Base-by-base conservation (phyloP, 73 alveolate genomes). In the Chromera velia region DNA sequence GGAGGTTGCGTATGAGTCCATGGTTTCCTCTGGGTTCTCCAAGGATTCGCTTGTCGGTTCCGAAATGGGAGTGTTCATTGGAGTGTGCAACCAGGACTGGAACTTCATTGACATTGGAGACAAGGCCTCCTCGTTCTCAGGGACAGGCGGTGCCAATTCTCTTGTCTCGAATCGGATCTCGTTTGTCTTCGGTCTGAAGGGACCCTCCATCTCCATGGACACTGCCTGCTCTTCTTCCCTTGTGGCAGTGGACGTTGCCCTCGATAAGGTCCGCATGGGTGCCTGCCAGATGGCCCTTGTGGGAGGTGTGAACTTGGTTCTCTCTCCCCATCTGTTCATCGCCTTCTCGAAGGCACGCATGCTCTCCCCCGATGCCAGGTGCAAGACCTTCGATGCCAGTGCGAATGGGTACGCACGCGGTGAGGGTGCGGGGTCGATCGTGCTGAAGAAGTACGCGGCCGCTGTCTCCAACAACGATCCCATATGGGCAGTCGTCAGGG, bases 151-250 rank as follows among this genome's bases (percentile, higher is more conserved):
- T 33, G 62, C 86, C 13, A 73, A 80, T 0, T 80, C 86, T 80
- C 69, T 80, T 74, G 70, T 76, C 47, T 34, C 86, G 34, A 80
- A 80, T 33, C 86, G 86, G 9, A 70, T 75, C 18, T 70, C 80
- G 30, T 68, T 55, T 31, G 64, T 78, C 65, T 68, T 78, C 31
- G 85, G 85, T 0, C 48, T 72, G 48, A 69, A 80, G 80, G 86
- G 86, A 32, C 86, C 86, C 13, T 70, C 80, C 68, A 22, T 80
- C 63, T 70, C 80, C 65, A 27, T 32, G 31, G 73, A 28, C 74
- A 80, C 79, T 26, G 86, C 86, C 32, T 80, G 86, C 68, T 80
- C 86, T n/a, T 70, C 80, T 18, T 80, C 86, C 19, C 64, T 80
- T 67, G 86, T 80, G n/a, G 86, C 86, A 4, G 80, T 77, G 13